Base-by-base conservation (phyloP, 2,329 filamentous ascomycete species). In the Fusarium coicis region DNA sequence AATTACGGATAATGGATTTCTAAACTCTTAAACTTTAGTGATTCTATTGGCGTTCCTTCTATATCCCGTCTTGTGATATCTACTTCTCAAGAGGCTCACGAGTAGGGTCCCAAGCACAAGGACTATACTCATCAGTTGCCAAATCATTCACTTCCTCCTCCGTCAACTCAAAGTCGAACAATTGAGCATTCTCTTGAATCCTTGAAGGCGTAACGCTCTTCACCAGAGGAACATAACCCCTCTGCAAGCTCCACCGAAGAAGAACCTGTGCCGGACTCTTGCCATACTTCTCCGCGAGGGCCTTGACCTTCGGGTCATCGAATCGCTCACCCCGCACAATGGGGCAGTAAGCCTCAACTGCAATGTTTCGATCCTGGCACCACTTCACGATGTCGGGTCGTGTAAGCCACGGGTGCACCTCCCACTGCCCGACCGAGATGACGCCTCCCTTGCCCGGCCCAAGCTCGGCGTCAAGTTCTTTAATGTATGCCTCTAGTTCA, bases 371-470 rank as follows among this genome's bases (percentile, higher is more conserved):
- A 80, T 91, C 86, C 71, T 86, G 81, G 76, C 93, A 93, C 94
- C 95, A 98, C 52, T 89, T 84, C 14, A 91, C 90, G 68, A 98
- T 94, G 78, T 97, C 94, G 28, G 87, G 84, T n/a, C 95, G 87
- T 14, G 91, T 87, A 46, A 95, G 89, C 95, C 94, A 98, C 2
- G 95, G 95, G 82, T 98, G 95, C 16, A 98, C 84, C 83, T 98
- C 95, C 82, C 93, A 94, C 83, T 97, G 95, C 44, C 94, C 95
- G 42, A 97, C 93, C 68, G 91, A 93, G 77, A 97, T 88, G 44
- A 93, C 85, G 30, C 93, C 93, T 49, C 89, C 91, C 74, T 90
- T 91, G 15, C 91, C 91, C 64, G 85, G 83, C 3, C 90, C 87
- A 47, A 88, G 87, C 80, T 90, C 89, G 23, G 80, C 78, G 77